Evolutionary conservation across 2,329 filamentous ascomycete species (phyloP).

Genomic region (Fonsecaea monophora): DNA sequence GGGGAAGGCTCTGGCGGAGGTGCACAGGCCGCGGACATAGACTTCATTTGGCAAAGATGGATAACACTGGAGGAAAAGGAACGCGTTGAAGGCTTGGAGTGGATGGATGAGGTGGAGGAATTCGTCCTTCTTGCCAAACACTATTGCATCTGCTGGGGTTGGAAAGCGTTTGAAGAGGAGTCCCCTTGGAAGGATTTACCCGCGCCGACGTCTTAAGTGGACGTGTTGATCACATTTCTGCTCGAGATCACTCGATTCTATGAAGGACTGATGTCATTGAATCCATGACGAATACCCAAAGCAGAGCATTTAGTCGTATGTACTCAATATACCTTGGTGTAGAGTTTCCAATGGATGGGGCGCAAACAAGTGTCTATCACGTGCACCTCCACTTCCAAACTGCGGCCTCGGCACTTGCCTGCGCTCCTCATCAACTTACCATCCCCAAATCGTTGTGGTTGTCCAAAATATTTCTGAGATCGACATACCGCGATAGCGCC

Average conservation of each 20-base stretch:
- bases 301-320: not conserved
- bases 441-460: not conserved
- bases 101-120: slow-evolving; percentile 94
- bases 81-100: slow-evolving; percentile 78
- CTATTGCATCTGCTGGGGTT: slow-evolving; percentile 91
- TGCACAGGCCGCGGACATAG: slow-evolving; percentile 65
- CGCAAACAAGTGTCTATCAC: not conserved
- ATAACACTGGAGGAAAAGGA: slow-evolving; percentile 73
- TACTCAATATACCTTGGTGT: not conserved
- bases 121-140: slow-evolving; percentile 86
- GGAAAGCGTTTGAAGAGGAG: slow-evolving; percentile 60
- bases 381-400: not conserved
- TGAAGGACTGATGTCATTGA: not conserved
- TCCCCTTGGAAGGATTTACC: slow-evolving; percentile 47
- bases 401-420: not conserved
- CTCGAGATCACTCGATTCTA: not conserved
- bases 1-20: slow-evolving; percentile 43
- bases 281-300: not conserved
- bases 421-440: not conserved
- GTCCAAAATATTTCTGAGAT: not conserved
- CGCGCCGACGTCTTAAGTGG: slow-evolving; percentile 39
- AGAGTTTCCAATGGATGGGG: not conserved
- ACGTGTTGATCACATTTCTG: slow-evolving; percentile 7
- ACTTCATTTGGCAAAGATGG: slow-evolving; percentile 80
- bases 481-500: not conserved